Base-by-base conservation (phyloP, 257 asterid species). In the Verbascum thapsus region DNA sequence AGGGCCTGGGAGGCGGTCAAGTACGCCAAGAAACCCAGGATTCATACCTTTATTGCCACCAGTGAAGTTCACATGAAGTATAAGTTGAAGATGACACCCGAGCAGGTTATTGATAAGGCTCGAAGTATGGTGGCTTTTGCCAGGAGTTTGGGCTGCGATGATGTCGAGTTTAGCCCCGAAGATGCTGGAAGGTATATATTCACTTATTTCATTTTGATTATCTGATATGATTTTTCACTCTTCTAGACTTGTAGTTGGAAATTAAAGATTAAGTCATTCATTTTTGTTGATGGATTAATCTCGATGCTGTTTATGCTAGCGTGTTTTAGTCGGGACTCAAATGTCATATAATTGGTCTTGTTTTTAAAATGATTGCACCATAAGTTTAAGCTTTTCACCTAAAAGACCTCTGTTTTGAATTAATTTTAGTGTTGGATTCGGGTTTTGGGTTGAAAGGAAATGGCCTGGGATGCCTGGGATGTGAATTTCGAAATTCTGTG, bases 131-230 rank as follows among this genome's bases (percentile, higher is more conserved):
- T 94, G 19, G 83, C 85, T 20, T 84, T 80, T 67, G 99, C 95
- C 7, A 70, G 95, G 82, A 85, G 91, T 49, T 75, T 94, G 81
- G 99, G 99, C 1, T 90, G 97, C 53, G 37, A 65, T 5, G 99
- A 94, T 53, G 97, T 90, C n/a, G 99, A 94, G 26, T 94, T 94
- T 56, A 94, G 99, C 72, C 97, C 96, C 0, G 99, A 94, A 80
- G 99, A 90, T 68, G 99, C 96, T 39, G 99, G 96, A 81, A 94
- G 99, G 99, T 92, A 66, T 26, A 26, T 26, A 26, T 5, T 1
- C 5, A 66, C 35, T 4, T 44, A 6, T 7, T 61, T 54, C 42
- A 35, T 18, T 43, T 65, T 40, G 16, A 16, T 17, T 22, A 23
- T 19, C 35, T 19, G 42, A 43, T 19, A 37, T 18, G 32, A 16